phyloP scores from a whole-genome alignment of 106 monocot genomes.

The Allium sativum region DNA sequence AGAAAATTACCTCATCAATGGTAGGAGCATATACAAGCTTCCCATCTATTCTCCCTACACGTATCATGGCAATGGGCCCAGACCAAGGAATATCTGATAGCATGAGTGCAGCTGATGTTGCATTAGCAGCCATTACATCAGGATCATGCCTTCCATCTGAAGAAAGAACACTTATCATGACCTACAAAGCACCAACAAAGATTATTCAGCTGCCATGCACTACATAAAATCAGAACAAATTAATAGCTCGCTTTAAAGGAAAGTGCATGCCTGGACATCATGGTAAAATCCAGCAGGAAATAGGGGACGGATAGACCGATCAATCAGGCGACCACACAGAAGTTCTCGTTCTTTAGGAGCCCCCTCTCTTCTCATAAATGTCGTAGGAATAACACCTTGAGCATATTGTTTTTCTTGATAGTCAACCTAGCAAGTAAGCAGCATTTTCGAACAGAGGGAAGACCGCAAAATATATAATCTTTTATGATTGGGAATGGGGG shows the following conservation, averaged over 20 bases:
- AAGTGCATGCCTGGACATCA: slow-evolving; percentile 67
- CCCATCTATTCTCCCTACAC: slow-evolving; percentile 92
- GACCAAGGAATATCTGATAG: slow-evolving; percentile 94
- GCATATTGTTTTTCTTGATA: slow-evolving; percentile 99
- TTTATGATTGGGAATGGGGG: too few relatives aligned
- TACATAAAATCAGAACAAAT: background rate
- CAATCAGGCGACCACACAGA: slow-evolving; percentile 88
- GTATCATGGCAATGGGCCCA: slow-evolving; percentile 87
- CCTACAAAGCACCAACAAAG: slow-evolving; percentile 24
- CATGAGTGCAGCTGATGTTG: slow-evolving; percentile 95
- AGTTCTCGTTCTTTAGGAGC: slow-evolving; percentile 95
- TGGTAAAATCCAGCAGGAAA: slow-evolving; percentile 93
- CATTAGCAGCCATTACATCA: slow-evolving; percentile 98
- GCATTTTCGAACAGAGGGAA: too few relatives aligned
- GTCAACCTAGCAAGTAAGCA: slow-evolving; percentile 51
- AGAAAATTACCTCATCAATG: slow-evolving; percentile 62
- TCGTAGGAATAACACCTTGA: slow-evolving; percentile 82
- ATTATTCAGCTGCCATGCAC: background rate
- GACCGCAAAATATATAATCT: too few relatives aligned
- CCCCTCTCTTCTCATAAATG: slow-evolving; percentile 92
- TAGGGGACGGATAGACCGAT: slow-evolving; percentile 82
- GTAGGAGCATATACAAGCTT: slow-evolving; percentile 75
- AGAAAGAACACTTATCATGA: slow-evolving; percentile 75
- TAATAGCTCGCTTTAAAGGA: background rate
- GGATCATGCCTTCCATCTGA: slow-evolving; percentile 94